Evolutionary conservation across 2,329 filamentous ascomycete species (phyloP).

Genomic region (Emmonsiellopsis sp.): DNA sequence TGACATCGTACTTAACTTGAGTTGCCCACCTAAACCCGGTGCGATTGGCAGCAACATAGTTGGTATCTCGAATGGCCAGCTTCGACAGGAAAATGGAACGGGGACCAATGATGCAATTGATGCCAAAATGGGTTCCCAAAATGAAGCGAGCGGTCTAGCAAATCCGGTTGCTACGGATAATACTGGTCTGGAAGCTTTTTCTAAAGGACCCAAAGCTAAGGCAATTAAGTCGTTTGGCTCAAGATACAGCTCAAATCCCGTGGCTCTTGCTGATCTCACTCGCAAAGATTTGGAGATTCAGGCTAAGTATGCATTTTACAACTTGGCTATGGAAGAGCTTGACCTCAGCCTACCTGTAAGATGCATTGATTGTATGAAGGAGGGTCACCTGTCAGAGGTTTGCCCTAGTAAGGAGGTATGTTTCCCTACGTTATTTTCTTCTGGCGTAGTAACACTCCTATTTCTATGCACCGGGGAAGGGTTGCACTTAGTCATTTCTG

Average conservation of each 20-base stretch:
- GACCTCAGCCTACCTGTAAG: conserved; percentile 33
- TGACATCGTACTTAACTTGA: conserved; percentile 35
- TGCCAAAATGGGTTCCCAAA: neutral
- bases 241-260: conserved; percentile 27
- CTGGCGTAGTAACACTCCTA: neutral
- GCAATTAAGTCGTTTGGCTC: conserved; percentile 25
- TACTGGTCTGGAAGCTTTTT: neutral
- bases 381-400: conserved; percentile 34
- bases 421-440: conserved; percentile 1
- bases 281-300: conserved; percentile 31
- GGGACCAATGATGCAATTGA: neutral
- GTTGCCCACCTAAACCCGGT: neutral
- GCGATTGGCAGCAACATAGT: neutral
- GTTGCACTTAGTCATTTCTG: neutral
- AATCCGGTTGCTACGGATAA: neutral
- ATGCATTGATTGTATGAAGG: conserved; percentile 34
- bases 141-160: neutral
- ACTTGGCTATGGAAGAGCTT: conserved; percentile 27
- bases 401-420: conserved; percentile 37
- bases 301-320: conserved; percentile 32
- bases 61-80: neutral
- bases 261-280: conserved; percentile 29
- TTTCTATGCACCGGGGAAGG: neutral
- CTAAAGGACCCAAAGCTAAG: conserved; percentile 22
- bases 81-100: neutral